Evolutionary conservation across 176 grass and related monocot genomes (phyloP), one percentile per base, ranked within the genome.

Genomic region (Hyparrhenia diplandra): DNA sequence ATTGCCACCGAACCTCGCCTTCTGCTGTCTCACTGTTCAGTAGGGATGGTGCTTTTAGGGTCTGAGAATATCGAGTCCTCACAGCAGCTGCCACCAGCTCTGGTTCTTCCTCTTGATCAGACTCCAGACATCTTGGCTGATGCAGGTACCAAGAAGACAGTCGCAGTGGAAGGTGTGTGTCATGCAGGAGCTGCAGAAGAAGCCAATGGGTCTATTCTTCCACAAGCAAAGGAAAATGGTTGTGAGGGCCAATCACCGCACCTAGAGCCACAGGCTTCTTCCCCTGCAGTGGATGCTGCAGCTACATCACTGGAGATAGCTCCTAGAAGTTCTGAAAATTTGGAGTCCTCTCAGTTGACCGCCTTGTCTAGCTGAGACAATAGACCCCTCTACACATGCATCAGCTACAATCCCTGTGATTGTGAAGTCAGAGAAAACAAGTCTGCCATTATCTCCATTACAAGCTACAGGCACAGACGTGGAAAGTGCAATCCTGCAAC

Each of bases 31-130:
- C 39, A 13, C 32, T 67, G 41, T 6, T 89, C 71, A 18, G 63
- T 37, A 37, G 70, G 75, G 42, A 80, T 36, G 24, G 34, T 75
- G 20, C 42, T 25, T 75, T 80, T 57, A 55, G 64, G 71, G 17
- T 61, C 30, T 81, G 82, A 85, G 10, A 71, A 85, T 63, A 21
- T 65, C 17, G 35, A 80, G 46, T 43, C 60, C 46, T 67, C 47
- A 8, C 52, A 76, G 72, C 29, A 23, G 36, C 43, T 35, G 65
- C 49, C 29, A 68, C 54, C 20, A 23, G 36, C 49, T 37, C 14
- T 3, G 27, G 37, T 81, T 75, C 78, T 69, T 87, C 54, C 40
- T 82, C 30, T 60, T 52, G 58, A 31, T 78, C 73, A 78, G 57
- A 55, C 34, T 10, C 42, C 67, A 79, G 36, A 83, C 37, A 31